Base-by-base conservation (phyloP, 1,284 basidiomycete species). In the Agroathelia rolfsii region DNA sequence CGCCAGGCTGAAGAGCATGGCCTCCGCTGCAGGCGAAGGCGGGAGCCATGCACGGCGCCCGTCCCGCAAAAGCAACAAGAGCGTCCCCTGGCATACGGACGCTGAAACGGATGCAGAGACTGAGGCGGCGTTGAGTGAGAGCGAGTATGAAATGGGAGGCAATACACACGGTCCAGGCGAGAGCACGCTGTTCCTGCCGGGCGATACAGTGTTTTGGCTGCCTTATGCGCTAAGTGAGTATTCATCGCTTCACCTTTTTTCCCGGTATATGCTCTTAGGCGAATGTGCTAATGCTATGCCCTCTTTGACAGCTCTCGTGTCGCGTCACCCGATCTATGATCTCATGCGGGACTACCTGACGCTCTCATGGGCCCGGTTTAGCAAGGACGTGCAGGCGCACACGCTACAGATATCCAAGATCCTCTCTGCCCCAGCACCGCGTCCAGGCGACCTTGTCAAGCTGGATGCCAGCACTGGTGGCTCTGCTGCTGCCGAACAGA, bases 291-390 rank as follows among this genome's bases (percentile, higher is more conserved):
- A n/a, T 18, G 30, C 39, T 41, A 15, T n/a, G 18, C 18, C 15
- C 42, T 48, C 20, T 24, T 44, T 32, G 30, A 29, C 40, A 88
- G 82, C 85, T 12, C 69, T 88, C 40, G 86, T 93, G 14, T 93
- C 89, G 24, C 77, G 86, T 17, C 83, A 85, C 56, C 89, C 89
- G 0, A 86, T 93, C 44, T 93, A 92, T 58, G 88, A 93, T 51
- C 67, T 90, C 35, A 87, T 93, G 82, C 74, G 85, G 34, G 89
- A 94, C 59, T 93, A 89, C 51, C 72, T 93, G 25, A 89, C 88
- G 14, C 73, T 92, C 34, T 85, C 85, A 14, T 93, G 88, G 88
- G 86, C 89, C 9, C 76, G 86, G 31, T 93, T 90, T 61, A 86
- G 82, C 40, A 92, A 90, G 58, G 86, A 93, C 46, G 86, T 88